Percentiles rank a stretch among this genome's conserved stretches.
Conservation (phyloP, 1,284 basidiomycete species). For the Irpex sp. region DNA sequence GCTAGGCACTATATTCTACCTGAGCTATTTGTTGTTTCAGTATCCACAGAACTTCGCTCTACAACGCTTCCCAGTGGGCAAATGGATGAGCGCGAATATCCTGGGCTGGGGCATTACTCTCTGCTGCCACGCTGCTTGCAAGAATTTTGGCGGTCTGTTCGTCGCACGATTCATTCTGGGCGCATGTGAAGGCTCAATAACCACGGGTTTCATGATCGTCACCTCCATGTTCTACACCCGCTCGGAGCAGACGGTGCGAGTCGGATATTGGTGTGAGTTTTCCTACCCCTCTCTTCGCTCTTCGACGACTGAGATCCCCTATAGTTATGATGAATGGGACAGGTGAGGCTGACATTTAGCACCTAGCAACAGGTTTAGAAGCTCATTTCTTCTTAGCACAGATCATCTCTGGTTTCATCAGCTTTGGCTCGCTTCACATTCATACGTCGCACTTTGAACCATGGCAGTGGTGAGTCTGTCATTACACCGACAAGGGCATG, state of each 20-base stretch:
- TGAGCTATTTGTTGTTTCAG: slow-evolving; percentile 57
- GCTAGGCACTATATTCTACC: slow-evolving; percentile 63
- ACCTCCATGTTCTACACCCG: slow-evolving; percentile 51
- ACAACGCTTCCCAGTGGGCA: slow-evolving; percentile 66
- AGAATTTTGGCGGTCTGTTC: slow-evolving; percentile 43
- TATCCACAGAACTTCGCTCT: slow-evolving; percentile 66
- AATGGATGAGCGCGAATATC: slow-evolving; percentile 58
- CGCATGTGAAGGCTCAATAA: slow-evolving; percentile 49
- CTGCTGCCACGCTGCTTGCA: slow-evolving; percentile 43
- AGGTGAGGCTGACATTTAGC: slow-evolving; percentile 12
- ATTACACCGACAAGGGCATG: neutral
- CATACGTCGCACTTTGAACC: slow-evolving; percentile 49
- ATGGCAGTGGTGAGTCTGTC: slow-evolving; percentile 57
- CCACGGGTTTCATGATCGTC: slow-evolving; percentile 46
- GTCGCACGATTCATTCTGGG: slow-evolving; percentile 42
- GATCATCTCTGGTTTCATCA: slow-evolving; percentile 69
- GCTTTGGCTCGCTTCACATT: slow-evolving; percentile 66
- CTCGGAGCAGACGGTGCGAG: slow-evolving; percentile 41
- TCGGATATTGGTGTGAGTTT: slow-evolving; percentile 44
- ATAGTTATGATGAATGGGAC: slow-evolving; percentile 26
- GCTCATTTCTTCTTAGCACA: slow-evolving; percentile 21
- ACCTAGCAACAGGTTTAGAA: neutral
- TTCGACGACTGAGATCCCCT: neutral
- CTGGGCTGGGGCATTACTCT: slow-evolving; percentile 41
- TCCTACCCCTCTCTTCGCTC: neutral